Conservation (phyloP, 2,329 filamentous ascomycete genomes). For the Lecanicillium sp. region DNA sequence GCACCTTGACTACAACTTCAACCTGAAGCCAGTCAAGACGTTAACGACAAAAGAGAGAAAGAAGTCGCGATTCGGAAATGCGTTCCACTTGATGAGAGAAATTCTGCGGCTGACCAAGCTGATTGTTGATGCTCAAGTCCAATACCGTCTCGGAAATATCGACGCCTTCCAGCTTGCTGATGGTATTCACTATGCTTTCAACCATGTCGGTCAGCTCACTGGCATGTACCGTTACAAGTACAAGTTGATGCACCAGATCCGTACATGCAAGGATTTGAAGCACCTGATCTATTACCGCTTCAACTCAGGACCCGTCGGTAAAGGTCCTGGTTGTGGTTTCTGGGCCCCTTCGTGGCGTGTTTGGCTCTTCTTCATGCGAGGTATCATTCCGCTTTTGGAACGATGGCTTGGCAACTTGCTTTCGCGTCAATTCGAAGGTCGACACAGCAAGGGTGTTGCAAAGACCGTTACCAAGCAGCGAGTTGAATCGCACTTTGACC, state of each 20-base stretch:
- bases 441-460: conserved; percentile 96
- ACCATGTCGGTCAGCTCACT: conserved; percentile 94
- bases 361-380: conserved; percentile 98
- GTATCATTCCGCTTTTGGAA: conserved; percentile 93
- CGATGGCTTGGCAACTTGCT: conserved; percentile 95
- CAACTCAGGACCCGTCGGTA: conserved; percentile 92
- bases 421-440: conserved; percentile 94
- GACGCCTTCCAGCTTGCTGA: conserved; percentile 98
- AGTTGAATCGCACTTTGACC: conserved; percentile 96
- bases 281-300: conserved; percentile 99
- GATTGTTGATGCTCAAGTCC: conserved; percentile 96
- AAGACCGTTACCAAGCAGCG: conserved; percentile 99
- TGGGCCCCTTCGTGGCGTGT: conserved; percentile 99
- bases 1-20: conserved; percentile 99
- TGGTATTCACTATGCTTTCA: conserved; percentile 98
- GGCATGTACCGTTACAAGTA: conserved; percentile 99
- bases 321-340: conserved; percentile 96
- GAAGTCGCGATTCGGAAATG: conserved; percentile 98
- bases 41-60: conserved; percentile 98
- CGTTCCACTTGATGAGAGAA: conserved; percentile 97
- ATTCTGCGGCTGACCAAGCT: conserved; percentile 93
- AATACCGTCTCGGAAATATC: conserved; percentile 95
- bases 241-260: conserved; percentile 99
- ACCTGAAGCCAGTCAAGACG: conserved; percentile 97
- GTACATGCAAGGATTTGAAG: conserved; percentile 97